Base-by-base conservation (phyloP, 2,329 filamentous ascomycete species). In the Ceratocystis lukuohia region DNA sequence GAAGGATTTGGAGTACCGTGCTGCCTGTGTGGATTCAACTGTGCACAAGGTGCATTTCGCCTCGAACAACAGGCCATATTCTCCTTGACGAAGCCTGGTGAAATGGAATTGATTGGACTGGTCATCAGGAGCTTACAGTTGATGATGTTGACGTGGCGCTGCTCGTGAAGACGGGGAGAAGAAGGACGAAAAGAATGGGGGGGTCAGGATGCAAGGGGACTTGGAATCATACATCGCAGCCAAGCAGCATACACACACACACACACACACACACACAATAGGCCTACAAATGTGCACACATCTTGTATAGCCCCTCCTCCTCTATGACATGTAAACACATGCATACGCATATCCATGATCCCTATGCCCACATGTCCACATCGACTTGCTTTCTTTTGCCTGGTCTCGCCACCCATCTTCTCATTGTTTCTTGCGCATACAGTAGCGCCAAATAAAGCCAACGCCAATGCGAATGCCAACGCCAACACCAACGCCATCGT, bases 91-190 rank as follows among this genome's bases (percentile, higher is more conserved):
- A 37, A 37, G 33, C 33, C 33, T 37, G 33, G 33, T 10, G 33
- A 37, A 37, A 37, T 37, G 33, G 3, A 12, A 10, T 37, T 37
- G 33, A 37, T 37, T 37, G 33, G 33, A 12, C 33, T 37, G 33
- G 33, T 2, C 15, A 10, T 20, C 5, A 50, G 48, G 25, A 59
- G 53, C 25, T 25, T 5, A 59, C 53, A n/a, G 25, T 17, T 20
- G 22, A 30, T 59, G 53, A 3, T 59, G 53, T 59, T 59, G 53
- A 59, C 53, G 53, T 59, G 53, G 53, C 53, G 15, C 12, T 59
- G 53, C 25, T 25, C 6, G 25, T 53, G 7, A 12, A 25, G 25
- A 33, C 53, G 7, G 17, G 3, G 17, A 50, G 17, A 4, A n/a
- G 22, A 6, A 50, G 33, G 33, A 10, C 8, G 33, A 37, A 37